These are phyloP conservation scores for Asterophora parasitica DNA, from an alignment of 768 basidiomycete species.

Conservation along the genomic window DNA sequence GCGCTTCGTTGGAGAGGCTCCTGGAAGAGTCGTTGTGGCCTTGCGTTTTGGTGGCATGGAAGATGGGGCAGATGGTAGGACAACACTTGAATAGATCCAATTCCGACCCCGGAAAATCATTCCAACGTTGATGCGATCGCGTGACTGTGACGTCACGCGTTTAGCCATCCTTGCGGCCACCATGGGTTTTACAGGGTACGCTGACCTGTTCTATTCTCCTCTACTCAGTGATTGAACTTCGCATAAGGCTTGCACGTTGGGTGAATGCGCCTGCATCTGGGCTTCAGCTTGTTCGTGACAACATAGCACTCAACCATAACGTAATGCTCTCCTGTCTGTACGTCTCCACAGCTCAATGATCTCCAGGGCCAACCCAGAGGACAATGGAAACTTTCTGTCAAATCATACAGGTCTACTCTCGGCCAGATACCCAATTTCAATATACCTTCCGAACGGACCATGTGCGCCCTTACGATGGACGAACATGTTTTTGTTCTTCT, in stretches of 20 bases:
- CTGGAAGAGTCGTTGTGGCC: constrained; percentile 18
- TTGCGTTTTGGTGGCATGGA: constrained; percentile 46
- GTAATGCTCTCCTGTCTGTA: constrained; percentile 27
- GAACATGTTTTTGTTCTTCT: constrained; percentile 76
- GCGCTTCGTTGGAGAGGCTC: constrained; percentile 29
- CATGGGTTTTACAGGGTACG: constrained; percentile 65
- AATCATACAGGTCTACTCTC: constrained; percentile 72
- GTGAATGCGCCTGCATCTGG: constrained; percentile 75
- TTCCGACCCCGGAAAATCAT: not conserved
- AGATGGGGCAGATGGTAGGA: constrained; percentile 7
- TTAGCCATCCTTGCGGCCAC: not conserved
- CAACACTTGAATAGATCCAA: not conserved
- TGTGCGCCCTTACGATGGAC: constrained; percentile 76
- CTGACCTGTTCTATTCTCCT: constrained; percentile 5
- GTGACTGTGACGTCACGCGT: constrained; percentile 18
- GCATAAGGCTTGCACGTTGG: constrained; percentile 68
- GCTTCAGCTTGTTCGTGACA: constrained; percentile 61
- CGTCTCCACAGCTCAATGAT: constrained; percentile 12
- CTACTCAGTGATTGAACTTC: constrained; percentile 6
- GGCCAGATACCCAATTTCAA: constrained; percentile 48
- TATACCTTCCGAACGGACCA: constrained; percentile 56
- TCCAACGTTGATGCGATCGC: constrained; percentile 2
- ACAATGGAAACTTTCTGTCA: constrained; percentile 65
- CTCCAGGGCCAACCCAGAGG: constrained; percentile 54
- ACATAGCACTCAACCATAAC: constrained; percentile 68